Conservation (phyloP, 495 filamentous ascomycete species). For the Neurospora sp. region DNA sequence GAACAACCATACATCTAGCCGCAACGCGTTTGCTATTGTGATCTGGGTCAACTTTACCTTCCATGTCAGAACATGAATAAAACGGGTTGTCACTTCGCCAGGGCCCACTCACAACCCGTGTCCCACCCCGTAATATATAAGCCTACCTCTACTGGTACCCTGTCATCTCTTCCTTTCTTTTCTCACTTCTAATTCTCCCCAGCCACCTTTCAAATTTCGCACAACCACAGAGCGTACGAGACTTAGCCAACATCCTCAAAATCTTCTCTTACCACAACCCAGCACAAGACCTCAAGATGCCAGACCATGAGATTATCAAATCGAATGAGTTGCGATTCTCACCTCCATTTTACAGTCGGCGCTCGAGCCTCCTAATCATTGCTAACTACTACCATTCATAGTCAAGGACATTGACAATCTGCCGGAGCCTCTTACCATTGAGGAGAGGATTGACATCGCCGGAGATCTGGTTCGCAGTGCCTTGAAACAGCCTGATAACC, state of each 20-base stretch:
- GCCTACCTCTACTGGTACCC: background rate
- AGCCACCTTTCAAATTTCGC: background rate
- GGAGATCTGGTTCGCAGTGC: too few relatives aligned
- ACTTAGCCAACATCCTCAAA: background rate
- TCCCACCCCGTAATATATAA: background rate
- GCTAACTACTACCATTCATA: background rate
- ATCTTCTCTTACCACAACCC: background rate
- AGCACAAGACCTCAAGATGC: background rate
- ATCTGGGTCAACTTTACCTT: too few relatives aligned
- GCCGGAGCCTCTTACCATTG: too few relatives aligned
- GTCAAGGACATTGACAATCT: background rate
- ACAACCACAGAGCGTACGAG: background rate
- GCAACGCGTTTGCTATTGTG: too few relatives aligned
- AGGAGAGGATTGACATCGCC: too few relatives aligned
- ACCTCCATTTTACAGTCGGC: background rate
- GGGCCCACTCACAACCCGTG: too few relatives aligned
- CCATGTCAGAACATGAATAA: too few relatives aligned
- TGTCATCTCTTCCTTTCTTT: background rate
- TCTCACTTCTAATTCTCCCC: background rate
- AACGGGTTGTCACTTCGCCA: too few relatives aligned
- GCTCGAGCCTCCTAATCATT: background rate
- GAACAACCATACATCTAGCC: too few relatives aligned
- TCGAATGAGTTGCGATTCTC: background rate
- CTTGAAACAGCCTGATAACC: background rate
- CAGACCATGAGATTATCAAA: background rate